Evolutionary conservation across 2,329 filamentous ascomycete species (phyloP).

Genomic region (Raffaelea albimanens): DNA sequence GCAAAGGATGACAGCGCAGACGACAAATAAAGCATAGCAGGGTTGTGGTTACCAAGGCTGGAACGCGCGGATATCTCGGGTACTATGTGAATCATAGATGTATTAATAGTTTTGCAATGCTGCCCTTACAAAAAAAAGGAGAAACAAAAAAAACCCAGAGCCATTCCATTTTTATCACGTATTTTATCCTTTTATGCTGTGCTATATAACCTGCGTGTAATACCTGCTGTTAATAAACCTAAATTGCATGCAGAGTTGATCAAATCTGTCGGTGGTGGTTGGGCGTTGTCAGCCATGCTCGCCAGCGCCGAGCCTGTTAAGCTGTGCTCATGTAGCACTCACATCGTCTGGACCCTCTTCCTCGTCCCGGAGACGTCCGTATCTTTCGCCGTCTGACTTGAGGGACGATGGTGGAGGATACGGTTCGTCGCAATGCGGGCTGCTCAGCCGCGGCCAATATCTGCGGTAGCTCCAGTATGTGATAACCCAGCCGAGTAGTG

Average conservation of each 20-base stretch:
- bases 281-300: no score
- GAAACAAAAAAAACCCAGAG: neutral
- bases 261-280: no score
- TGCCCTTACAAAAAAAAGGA: neutral
- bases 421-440: constrained; percentile 45
- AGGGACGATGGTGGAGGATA: constrained; percentile 33
- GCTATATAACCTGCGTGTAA: no score
- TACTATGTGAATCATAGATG: neutral
- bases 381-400: constrained; percentile 16
- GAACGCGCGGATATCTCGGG: no score
- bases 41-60: no score
- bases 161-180: no score
- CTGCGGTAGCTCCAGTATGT: constrained; percentile 58
- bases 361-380: constrained; percentile 40
- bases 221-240: no score
- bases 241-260: no score
- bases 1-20: constrained; percentile 74
- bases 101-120: constrained; percentile 1
- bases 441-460: constrained; percentile 50
- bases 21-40: constrained; percentile 38
- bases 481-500: constrained; percentile 47
- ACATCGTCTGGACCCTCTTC: constrained; percentile 37
- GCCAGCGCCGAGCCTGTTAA: no score
- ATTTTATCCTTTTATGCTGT: no score
- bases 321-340: constrained; percentile 18